phyloP scores from a whole-genome alignment of 2,329 filamentous ascomycete species.

The Camptophora hylomeconis region DNA sequence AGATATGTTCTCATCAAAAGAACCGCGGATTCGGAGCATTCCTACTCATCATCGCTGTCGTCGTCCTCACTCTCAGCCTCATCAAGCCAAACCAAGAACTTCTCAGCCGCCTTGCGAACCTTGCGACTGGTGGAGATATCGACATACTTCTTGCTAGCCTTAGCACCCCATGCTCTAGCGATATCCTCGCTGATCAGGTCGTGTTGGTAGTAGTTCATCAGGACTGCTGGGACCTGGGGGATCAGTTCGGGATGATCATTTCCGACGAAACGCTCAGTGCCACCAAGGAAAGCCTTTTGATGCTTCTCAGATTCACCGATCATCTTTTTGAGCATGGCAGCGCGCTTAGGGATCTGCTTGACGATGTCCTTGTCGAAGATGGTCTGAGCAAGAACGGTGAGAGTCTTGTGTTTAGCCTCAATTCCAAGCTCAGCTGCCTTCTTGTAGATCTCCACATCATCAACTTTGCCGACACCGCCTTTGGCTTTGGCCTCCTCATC shows the following conservation, averaged over 20 bases:
- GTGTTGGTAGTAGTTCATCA: conserved; percentile 80
- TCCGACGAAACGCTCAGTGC: conserved; percentile 81
- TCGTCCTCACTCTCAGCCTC: conserved; percentile 61
- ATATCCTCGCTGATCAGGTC: conserved; percentile 83
- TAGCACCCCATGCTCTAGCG: conserved; percentile 79
- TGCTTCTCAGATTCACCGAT: conserved; percentile 74
- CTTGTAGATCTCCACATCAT: conserved; percentile 83
- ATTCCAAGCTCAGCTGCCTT: conserved; percentile 96
- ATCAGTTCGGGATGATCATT: conserved; percentile 71
- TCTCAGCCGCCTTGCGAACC: conserved; percentile 86
- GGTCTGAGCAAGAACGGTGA: conserved; percentile 82
- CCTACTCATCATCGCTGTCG: conserved; percentile 48
- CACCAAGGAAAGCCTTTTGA: conserved; percentile 88
- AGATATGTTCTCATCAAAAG: too few species aligned
- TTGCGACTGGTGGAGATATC: conserved; percentile 82
- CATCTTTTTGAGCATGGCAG: conserved; percentile 81
- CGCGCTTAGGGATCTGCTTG: conserved; percentile 74
- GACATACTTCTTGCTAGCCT: conserved; percentile 97
- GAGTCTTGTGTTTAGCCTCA: conserved; percentile 83
- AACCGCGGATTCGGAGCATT: background rate
- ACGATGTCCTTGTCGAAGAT: conserved; percentile 85
- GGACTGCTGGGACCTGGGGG: conserved; percentile 66
- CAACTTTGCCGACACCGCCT: conserved; percentile 63
- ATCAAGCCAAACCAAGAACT: conserved; percentile 88
- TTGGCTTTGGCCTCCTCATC: conserved; percentile 54